These are phyloP conservation scores for Nemophila menziesii DNA, from an alignment of 257 asterid species.

Conservation along the genomic window DNA sequence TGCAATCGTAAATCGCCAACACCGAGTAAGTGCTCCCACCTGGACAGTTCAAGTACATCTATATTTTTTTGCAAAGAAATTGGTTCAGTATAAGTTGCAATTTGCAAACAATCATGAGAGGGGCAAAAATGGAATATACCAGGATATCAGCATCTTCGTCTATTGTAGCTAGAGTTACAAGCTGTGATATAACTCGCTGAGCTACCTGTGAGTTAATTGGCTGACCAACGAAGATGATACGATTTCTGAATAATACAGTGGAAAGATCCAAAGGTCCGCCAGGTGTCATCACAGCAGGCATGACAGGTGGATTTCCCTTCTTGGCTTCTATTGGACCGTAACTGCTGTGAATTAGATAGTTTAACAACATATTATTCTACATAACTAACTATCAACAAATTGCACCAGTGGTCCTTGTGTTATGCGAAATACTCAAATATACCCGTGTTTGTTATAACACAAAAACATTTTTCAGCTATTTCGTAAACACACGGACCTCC, in stretches of 20 bases:
- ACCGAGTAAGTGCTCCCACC: conserved; percentile 90
- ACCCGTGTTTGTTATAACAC: too few species aligned
- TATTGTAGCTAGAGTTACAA: conserved; percentile 85
- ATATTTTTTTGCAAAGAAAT: conserved; percentile 15
- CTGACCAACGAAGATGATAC: conserved; percentile 89
- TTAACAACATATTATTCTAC: conserved; percentile 6
- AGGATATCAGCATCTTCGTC: conserved; percentile 88
- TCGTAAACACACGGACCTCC: too few species aligned
- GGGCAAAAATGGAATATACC: conserved; percentile 28
- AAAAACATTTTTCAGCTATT: too few species aligned
- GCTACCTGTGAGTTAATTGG: conserved; percentile 74
- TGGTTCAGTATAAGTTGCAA: conserved; percentile 3
- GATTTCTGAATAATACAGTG: conserved; percentile 78
- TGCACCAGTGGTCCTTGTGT: not conserved
- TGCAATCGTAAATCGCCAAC: conserved; percentile 94
- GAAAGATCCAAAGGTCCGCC: conserved; percentile 90
- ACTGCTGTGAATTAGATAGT: conserved; percentile 24
- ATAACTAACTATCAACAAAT: conserved; percentile 1
- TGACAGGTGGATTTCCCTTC: conserved; percentile 78
- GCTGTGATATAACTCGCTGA: conserved; percentile 88
- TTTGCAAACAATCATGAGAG: conserved; percentile 1
- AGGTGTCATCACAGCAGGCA: conserved; percentile 94
- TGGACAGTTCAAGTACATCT: conserved; percentile 92
- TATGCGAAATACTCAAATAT: too few species aligned
- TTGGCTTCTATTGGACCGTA: conserved; percentile 64